Evolutionary conservation across 1,139 yeast species (phyloP).

Genomic region (Barnettozyma hawaiiensis): DNA sequence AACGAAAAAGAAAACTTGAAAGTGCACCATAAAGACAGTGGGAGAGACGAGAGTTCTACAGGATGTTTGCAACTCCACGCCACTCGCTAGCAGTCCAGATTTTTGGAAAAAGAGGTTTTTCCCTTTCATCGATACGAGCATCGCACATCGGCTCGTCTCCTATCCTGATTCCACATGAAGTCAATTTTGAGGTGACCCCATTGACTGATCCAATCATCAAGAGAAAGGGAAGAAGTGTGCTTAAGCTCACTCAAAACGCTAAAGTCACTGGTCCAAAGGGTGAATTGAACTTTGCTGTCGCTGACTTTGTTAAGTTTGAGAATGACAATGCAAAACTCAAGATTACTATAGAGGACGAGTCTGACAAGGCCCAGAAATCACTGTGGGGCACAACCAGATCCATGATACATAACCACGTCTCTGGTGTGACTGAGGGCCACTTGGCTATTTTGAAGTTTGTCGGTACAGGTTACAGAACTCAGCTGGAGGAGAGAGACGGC

Average conservation of each 20-base stretch:
- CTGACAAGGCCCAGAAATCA: conserved; percentile 64
- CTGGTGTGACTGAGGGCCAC: conserved; percentile 93
- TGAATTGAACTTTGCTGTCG: conserved; percentile 53
- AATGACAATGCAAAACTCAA: conserved; percentile 36
- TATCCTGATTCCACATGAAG: conserved; percentile 49
- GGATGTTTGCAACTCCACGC: not conserved
- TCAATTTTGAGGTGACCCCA: conserved; percentile 32
- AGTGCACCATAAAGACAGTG: no score
- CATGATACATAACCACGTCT: conserved; percentile 65
- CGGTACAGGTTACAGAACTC: conserved; percentile 96
- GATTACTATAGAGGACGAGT: conserved; percentile 54
- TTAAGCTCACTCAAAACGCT: conserved; percentile 55
- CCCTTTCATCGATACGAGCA: conserved; percentile 25
- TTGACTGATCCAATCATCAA: conserved; percentile 44
- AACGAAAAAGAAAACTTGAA: conserved; percentile 3
- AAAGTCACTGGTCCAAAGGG: conserved; percentile 85
- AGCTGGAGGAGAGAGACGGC: conserved; percentile 47
- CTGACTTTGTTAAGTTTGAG: conserved; percentile 58
- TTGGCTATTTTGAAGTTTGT: conserved; percentile 81
- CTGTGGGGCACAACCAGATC: conserved; percentile 97
- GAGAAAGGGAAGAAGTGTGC: conserved; percentile 60
- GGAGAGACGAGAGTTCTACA: no score
- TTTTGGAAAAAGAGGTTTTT: conserved; percentile 29
- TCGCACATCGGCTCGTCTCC: conserved; percentile 63
- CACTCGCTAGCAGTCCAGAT: not conserved